These are phyloP conservation scores for Amanita rubescens DNA, from an alignment of 768 basidiomycete genomes.

Conservation along the genomic window DNA sequence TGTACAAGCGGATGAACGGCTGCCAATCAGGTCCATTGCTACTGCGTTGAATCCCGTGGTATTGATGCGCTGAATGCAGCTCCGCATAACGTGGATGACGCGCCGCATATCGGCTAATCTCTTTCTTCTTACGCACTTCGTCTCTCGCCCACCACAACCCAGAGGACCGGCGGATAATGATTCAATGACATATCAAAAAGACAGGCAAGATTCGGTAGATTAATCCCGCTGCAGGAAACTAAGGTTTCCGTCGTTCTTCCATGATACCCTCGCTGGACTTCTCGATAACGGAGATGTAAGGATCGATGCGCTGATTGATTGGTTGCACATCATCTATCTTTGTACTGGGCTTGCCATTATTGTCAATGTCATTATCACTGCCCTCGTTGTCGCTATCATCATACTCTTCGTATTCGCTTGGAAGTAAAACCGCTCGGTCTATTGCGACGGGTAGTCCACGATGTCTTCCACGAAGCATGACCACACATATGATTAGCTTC, in stretches of 20 bases:
- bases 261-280: not conserved
- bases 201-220: no score
- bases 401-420: conserved; percentile 44
- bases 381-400: conserved; percentile 5
- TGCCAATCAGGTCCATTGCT: no score
- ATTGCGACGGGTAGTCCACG: conserved; percentile 84
- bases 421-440: conserved; percentile 80
- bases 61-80: no score
- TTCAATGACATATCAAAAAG: no score
- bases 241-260: not conserved
- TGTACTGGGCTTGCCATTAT: not conserved
- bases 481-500: conserved; percentile 77
- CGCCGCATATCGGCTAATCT: no score
- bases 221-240: no score
- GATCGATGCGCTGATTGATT: not conserved
- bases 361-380: not conserved
- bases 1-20: no score
- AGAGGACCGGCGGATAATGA: no score
- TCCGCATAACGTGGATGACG: no score
- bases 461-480: conserved; percentile 94
- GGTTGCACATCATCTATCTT: not conserved
- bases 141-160: no score
- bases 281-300: not conserved
- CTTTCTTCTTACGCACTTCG: no score
- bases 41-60: no score